phyloP scores from a whole-genome alignment of 805 yeast genomes.

The Starmerella davenportii region DNA sequence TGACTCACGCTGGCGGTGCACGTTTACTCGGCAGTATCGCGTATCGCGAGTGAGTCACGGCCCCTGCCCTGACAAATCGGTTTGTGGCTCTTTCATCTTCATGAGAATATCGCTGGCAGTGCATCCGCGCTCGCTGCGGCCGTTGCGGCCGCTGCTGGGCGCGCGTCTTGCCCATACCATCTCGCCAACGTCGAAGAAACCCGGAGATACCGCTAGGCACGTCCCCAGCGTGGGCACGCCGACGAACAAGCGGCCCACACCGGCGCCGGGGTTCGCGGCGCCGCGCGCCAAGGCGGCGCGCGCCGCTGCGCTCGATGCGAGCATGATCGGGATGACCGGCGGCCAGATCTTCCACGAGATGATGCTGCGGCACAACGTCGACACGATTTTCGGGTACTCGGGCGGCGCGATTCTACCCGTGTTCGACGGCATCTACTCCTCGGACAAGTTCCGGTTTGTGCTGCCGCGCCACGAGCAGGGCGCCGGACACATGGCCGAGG shows the following conservation, averaged over 20 bases:
- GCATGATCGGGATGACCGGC: conserved; percentile 90
- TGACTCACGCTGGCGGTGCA: too few species aligned
- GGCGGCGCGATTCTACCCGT: conserved; percentile 99
- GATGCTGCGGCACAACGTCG: conserved; percentile 93
- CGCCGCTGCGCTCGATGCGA: conserved; percentile 29
- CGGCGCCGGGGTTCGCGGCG: conserved; percentile 24
- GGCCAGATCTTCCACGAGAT: conserved; percentile 97
- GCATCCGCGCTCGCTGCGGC: neutral
- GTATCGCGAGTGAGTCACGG: too few species aligned
- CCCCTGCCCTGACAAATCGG: neutral
- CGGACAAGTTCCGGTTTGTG: conserved; percentile 73
- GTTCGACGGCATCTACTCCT: conserved; percentile 88
- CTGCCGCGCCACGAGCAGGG: conserved; percentile 97
- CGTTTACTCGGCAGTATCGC: too few species aligned
- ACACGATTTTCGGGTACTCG: conserved; percentile 91
- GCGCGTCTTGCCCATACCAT: conserved; percentile 9
- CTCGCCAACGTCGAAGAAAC: conserved; percentile 11
- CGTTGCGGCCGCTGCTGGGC: neutral
- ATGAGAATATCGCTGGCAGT: neutral
- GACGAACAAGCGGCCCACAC: conserved; percentile 19
- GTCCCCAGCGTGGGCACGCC: conserved; percentile 8
- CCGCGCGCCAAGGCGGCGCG: conserved; percentile 5
- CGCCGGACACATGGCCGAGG: conserved; percentile 99
- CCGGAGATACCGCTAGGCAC: neutral
- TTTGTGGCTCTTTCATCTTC: neutral